phyloP scores from a whole-genome alignment of 192 early-diverging fungal species.

The Pilaira anomala region DNA sequence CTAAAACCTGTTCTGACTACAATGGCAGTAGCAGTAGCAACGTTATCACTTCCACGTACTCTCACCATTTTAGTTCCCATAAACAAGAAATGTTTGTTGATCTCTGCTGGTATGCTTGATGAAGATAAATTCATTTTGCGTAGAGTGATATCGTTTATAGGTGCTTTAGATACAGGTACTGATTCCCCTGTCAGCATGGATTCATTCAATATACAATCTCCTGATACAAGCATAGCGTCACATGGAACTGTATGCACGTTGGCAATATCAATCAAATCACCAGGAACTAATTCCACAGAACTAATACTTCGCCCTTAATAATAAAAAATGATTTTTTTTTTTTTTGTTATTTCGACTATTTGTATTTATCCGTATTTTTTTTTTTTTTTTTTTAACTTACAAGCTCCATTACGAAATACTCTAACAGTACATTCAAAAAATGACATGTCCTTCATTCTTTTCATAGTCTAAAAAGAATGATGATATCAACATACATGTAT shows the following conservation, averaged over 20 bases:
- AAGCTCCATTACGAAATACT: slow-evolving; percentile 62
- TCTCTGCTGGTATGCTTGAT: slow-evolving; percentile 68
- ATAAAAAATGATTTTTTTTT: not conserved
- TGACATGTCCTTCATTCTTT: slow-evolving; percentile 80
- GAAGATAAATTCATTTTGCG: slow-evolving; percentile 64
- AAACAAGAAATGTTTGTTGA: slow-evolving; percentile 87
- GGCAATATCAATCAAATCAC: slow-evolving; percentile 89
- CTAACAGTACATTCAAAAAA: slow-evolving; percentile 78
- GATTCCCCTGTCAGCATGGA: slow-evolving; percentile 98
- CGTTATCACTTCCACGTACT: slow-evolving; percentile 53
- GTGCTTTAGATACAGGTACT: slow-evolving; percentile 88
- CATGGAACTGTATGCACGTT: slow-evolving; percentile 74
- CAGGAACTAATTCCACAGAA: slow-evolving; percentile 80
- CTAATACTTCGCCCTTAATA: slow-evolving; percentile 26
- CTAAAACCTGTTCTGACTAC: slow-evolving; percentile 93
- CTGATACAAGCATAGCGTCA: slow-evolving; percentile 88
- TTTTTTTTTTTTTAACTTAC: slow-evolving; percentile 37
- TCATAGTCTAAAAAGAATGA: slow-evolving; percentile 61
- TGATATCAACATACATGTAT: slow-evolving; percentile 20
- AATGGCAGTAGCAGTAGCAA: slow-evolving; percentile 72
- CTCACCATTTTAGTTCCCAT: slow-evolving; percentile 91
- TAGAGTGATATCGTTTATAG: slow-evolving; percentile 65
- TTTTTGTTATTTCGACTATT: slow-evolving; percentile 10
- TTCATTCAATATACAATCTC: slow-evolving; percentile 98
- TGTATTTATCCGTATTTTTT: slow-evolving; percentile 38